These are phyloP conservation scores for Coemansia sp. DNA, from an alignment of 192 early-diverging fungal species.

Conservation along the genomic window DNA sequence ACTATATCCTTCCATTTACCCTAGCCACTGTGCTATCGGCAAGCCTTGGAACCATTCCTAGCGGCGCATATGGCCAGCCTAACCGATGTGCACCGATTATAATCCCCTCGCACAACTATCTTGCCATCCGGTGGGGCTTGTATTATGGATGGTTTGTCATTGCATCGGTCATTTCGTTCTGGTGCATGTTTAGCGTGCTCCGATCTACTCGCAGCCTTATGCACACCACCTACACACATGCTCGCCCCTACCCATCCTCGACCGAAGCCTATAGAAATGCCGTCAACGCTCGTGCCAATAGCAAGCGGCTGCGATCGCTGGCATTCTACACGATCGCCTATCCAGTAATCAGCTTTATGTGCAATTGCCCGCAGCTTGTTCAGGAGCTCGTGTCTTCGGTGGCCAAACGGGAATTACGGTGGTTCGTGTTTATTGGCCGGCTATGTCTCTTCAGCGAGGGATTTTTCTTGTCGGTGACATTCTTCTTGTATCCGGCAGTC, in stretches of 20 bases:
- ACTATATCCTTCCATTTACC: conserved; percentile 38
- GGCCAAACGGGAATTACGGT: conserved; percentile 11
- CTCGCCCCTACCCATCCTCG: conserved; percentile 7
- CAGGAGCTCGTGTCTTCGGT: conserved; percentile 38
- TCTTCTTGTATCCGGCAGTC: conserved; percentile 48
- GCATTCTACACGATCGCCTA: conserved; percentile 49
- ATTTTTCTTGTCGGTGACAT: conserved; percentile 32
- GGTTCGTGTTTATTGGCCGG: conserved; percentile 17
- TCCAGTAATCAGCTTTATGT: conserved; percentile 43
- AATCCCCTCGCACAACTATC: conserved; percentile 20
- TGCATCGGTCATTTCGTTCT: conserved; percentile 34
- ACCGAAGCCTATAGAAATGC: conserved; percentile 44
- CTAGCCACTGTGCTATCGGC: conserved; percentile 33
- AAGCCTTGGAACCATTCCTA: conserved; percentile 30
- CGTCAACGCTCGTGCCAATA: conserved; percentile 50
- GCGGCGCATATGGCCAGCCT: conserved; percentile 23
- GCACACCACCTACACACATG: conserved; percentile 22
- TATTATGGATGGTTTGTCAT: conserved; percentile 52
- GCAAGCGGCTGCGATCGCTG: conserved; percentile 45
- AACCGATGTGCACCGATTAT: conserved; percentile 21
- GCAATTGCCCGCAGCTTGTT: conserved; percentile 41
- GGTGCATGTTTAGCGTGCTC: conserved; percentile 45
- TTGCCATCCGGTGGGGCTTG: conserved; percentile 42
- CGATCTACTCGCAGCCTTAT: conserved; percentile 29
- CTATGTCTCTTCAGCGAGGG: conserved; percentile 39